A percentile compares a stretch with the other conserved stretches of the same genome.
These are phyloP conservation scores for Phytophthora melonis DNA, from an alignment of 352 stramenopile genomes.

Conservation along the genomic window DNA sequence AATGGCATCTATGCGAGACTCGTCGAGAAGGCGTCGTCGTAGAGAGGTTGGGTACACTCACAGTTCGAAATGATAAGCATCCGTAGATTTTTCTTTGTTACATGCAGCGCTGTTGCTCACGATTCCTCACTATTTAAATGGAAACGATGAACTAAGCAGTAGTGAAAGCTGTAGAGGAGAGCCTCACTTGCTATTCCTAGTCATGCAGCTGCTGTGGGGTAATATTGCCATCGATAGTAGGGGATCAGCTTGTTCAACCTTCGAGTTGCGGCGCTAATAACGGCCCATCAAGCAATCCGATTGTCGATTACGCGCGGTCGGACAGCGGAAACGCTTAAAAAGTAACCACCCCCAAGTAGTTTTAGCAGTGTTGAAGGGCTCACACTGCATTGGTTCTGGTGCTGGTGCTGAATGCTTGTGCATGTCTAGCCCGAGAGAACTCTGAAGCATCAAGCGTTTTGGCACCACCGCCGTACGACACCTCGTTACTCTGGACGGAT, in stretches of 20 bases:
- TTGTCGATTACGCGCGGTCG: too few species aligned
- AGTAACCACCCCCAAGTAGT: too few species aligned
- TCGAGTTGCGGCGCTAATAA: too few species aligned
- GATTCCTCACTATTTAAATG: neutral
- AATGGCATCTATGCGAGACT: constrained; percentile 42
- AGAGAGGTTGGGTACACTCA: constrained; percentile 49
- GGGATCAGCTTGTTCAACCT: too few species aligned
- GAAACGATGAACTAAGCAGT: neutral
- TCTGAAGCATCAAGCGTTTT: constrained; percentile 3
- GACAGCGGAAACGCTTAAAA: too few species aligned
- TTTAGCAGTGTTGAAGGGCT: neutral
- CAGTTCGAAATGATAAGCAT: neutral
- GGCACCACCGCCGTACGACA: neutral
- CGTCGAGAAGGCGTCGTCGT: constrained; percentile 9
- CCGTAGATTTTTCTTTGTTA: neutral
- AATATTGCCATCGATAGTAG: too few species aligned
- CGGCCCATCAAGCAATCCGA: too few species aligned
- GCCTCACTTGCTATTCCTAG: too few species aligned
- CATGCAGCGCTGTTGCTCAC: neutral
- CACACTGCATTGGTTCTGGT: neutral
- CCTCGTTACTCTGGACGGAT: constrained; percentile 1
- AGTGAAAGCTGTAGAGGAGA: too few species aligned
- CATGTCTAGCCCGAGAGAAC: neutral
- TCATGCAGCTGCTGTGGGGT: too few species aligned
- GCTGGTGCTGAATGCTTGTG: neutral